These are phyloP conservation scores for Begonia peltatifolia DNA, from an alignment of 306 rosid species.

Conservation along the genomic window DNA sequence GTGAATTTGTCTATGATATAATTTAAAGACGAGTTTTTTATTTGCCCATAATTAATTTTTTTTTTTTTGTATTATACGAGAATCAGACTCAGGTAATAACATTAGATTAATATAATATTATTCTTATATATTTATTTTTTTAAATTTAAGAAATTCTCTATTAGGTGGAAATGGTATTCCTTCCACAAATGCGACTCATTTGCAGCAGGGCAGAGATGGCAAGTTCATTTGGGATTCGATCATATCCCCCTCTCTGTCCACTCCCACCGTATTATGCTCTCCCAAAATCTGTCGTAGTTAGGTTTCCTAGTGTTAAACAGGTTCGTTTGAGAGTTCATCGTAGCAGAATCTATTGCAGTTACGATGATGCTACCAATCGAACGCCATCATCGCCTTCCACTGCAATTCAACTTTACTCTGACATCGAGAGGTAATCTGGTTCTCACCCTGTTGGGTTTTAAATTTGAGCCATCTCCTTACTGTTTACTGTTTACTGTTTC, in stretches of 20 bases:
- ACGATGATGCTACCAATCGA: conserved; percentile 11
- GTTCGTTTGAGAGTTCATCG: conserved; percentile 7
- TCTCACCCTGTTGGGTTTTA: neutral
- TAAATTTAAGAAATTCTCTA: too few relatives aligned
- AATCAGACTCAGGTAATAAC: too few relatives aligned
- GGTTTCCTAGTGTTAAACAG: conserved; percentile 6
- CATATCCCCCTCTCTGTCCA: neutral
- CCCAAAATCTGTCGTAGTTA: conserved; percentile 6
- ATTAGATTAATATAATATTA: too few relatives aligned
- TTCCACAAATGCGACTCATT: too few relatives aligned
- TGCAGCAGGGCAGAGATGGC: too few relatives aligned
- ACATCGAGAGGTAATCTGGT: conserved; percentile 53
- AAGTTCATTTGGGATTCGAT: too few relatives aligned
- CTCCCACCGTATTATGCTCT: neutral
- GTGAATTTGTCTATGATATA: too few relatives aligned
- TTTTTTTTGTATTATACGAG: too few relatives aligned
- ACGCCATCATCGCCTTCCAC: conserved; percentile 26
- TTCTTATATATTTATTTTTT: too few relatives aligned
- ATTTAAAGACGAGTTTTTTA: too few relatives aligned
- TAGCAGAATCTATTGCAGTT: conserved; percentile 23
- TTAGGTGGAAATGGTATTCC: too few relatives aligned
- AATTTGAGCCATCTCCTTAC: neutral
- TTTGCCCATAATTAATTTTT: too few relatives aligned
- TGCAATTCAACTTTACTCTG: conserved; percentile 63
- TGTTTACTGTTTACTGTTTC: neutral